Percentiles rank a stretch among this genome's conserved stretches.
phyloP scores from a whole-genome alignment of 2,329 filamentous ascomycete species.

The Ceratocystis huliohia region DNA sequence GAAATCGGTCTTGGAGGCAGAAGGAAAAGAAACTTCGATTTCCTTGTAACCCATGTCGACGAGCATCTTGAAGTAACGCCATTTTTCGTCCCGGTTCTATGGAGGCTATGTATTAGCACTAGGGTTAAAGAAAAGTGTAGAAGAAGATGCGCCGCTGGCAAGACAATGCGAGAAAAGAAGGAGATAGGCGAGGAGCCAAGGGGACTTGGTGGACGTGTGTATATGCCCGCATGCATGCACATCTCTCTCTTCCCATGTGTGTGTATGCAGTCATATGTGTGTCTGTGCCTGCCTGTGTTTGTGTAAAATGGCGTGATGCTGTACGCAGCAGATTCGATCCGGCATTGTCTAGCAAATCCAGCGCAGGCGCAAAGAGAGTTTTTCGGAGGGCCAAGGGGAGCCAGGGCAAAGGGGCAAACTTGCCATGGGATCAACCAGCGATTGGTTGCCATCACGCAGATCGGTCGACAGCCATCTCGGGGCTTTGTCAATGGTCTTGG shows the following conservation, averaged over 20 bases:
- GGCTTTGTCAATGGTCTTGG: slow-evolving; percentile 67
- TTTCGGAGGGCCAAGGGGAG: not conserved
- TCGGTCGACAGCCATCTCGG: slow-evolving; percentile 86
- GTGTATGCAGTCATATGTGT: not conserved
- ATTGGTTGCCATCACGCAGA: slow-evolving; percentile 87
- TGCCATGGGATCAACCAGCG: slow-evolving; percentile 85
- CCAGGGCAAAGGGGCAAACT: slow-evolving; percentile 24
- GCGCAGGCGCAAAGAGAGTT: not conserved
- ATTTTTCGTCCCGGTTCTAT: slow-evolving; percentile 89
- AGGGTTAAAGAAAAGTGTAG: not conserved
- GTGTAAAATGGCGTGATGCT: not conserved
- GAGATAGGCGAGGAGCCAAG: not conserved
- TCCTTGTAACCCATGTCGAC: slow-evolving; percentile 90
- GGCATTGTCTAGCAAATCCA: not conserved
- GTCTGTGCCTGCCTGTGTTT: not conserved
- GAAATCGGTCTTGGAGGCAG: slow-evolving; percentile 88
- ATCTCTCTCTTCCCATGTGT: not conserved
- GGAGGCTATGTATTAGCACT: not conserved
- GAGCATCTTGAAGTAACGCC: slow-evolving; percentile 89
- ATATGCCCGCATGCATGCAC: not conserved
- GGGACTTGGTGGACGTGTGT: not conserved
- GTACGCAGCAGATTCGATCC: not conserved
- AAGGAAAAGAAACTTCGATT: slow-evolving; percentile 92
- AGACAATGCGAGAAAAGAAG: not conserved
- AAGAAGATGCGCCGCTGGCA: not conserved